phyloP scores from a whole-genome alignment of 352 stramenopile genomes.

The Pythium aristosporum region DNA sequence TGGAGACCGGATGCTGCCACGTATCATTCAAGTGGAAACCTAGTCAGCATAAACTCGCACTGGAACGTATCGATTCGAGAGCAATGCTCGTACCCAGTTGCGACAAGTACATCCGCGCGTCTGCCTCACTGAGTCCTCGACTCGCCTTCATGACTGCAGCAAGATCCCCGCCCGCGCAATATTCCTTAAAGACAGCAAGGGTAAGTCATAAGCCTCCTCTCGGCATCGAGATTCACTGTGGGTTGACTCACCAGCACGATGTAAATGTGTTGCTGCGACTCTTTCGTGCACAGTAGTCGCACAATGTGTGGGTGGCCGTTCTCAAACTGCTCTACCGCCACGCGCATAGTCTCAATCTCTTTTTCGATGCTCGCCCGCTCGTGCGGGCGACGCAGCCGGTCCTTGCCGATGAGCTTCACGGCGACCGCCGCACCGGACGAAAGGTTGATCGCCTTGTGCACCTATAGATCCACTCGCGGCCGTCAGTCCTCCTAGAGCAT shows the following conservation, averaged over 20 bases:
- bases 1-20: constrained; percentile 62
- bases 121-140: constrained; percentile 56
- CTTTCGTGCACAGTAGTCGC: constrained; percentile 75
- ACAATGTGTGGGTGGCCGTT: constrained; percentile 86
- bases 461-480: constrained; percentile 28
- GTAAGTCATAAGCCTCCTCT: neutral
- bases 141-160: constrained; percentile 68
- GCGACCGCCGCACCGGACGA: constrained; percentile 72
- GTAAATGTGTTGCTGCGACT: constrained; percentile 81
- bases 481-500: neutral
- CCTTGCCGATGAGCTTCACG: constrained; percentile 81
- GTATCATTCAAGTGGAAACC: neutral
- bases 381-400: constrained; percentile 66
- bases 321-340: constrained; percentile 83
- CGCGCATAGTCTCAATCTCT: constrained; percentile 84
- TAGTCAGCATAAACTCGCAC: neutral
- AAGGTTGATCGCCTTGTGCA: constrained; percentile 84
- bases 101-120: constrained; percentile 77
- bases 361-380: constrained; percentile 83
- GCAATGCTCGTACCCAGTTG: constrained; percentile 47
- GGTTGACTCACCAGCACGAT: constrained; percentile 57
- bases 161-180: constrained; percentile 76
- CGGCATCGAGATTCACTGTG: neutral
- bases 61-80: too few species aligned
- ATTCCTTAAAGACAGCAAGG: constrained; percentile 43